These are phyloP conservation scores for Coemansia sp. DNA, from an alignment of 192 early-diverging fungal genomes.

Conservation along the genomic window DNA sequence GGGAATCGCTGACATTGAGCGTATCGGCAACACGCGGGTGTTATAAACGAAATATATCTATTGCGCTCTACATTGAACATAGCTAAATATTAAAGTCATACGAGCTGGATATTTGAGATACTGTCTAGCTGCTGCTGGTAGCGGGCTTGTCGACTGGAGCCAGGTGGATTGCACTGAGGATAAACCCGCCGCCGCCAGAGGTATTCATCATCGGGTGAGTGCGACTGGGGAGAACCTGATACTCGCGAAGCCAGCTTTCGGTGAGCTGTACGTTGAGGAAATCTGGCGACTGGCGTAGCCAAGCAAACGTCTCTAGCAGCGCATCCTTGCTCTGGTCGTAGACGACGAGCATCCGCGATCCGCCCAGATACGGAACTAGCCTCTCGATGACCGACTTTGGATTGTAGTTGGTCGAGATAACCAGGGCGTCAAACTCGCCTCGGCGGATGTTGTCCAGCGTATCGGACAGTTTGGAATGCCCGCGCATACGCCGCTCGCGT, in stretches of 20 bases:
- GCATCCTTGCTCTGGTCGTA: slow-evolving; percentile 74
- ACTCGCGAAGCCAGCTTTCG: slow-evolving; percentile 90
- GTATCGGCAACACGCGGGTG: slow-evolving; percentile 20
- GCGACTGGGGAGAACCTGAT: slow-evolving; percentile 78
- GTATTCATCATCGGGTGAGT: slow-evolving; percentile 82
- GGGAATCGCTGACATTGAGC: slow-evolving; percentile 40
- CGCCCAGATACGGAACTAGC: slow-evolving; percentile 74
- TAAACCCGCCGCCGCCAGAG: slow-evolving; percentile 69
- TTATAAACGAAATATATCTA: background rate
- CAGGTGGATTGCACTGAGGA: slow-evolving; percentile 66
- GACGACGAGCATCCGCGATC: slow-evolving; percentile 82
- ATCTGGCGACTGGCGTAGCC: slow-evolving; percentile 67
- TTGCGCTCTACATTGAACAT: background rate
- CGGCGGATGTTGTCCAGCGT: slow-evolving; percentile 57
- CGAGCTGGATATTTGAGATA: background rate
- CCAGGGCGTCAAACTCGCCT: slow-evolving; percentile 72
- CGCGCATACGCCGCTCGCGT: slow-evolving; percentile 59
- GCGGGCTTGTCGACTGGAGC: slow-evolving; percentile 13
- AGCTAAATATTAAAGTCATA: background rate
- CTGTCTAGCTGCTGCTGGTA: slow-evolving; percentile 1
- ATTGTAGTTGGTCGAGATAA: slow-evolving; percentile 81
- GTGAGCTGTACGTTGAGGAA: slow-evolving; percentile 84
- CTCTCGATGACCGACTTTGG: slow-evolving; percentile 70
- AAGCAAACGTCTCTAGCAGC: slow-evolving; percentile 62
- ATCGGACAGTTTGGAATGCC: slow-evolving; percentile 55